Evolutionary conservation across 257 asterid genomes (phyloP).

Genomic region (Solanum bulbocastanum): DNA sequence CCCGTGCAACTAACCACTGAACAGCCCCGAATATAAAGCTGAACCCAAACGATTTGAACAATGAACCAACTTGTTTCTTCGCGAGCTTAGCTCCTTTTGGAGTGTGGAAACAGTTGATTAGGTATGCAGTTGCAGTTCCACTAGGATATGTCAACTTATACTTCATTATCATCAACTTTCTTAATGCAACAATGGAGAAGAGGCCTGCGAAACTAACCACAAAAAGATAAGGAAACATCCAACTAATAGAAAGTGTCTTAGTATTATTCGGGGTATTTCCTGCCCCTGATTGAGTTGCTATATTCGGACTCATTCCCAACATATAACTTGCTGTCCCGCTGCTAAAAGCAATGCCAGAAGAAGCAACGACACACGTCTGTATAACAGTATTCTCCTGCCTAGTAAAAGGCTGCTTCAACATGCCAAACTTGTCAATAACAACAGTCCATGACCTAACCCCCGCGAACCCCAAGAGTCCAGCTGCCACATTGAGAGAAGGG

Average conservation of each 20-base stretch:
- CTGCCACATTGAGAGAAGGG: constrained; percentile 70
- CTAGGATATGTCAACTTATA: constrained; percentile 80
- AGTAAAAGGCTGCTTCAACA: constrained; percentile 52
- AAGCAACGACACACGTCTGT: constrained; percentile 63
- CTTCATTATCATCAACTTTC: constrained; percentile 23
- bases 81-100: constrained; percentile 73
- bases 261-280: constrained; percentile 44
- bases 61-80: constrained; percentile 48
- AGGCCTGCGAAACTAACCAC: constrained; percentile 72
- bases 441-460: constrained; percentile 35
- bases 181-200: constrained; percentile 62
- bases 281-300: constrained; percentile 38
- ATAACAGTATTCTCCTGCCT: constrained; percentile 71
- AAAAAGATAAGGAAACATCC: constrained; percentile 57
- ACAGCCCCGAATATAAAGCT: constrained; percentile 53
- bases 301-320: constrained; percentile 46
- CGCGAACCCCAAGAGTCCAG: constrained; percentile 59
- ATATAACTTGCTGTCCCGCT: constrained; percentile 79
- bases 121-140: constrained; percentile 83
- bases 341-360: constrained; percentile 76
- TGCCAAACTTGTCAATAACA: constrained; percentile 21
- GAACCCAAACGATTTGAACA: constrained; percentile 47
- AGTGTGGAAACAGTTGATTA: constrained; percentile 83
- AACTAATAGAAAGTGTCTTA: constrained; percentile 39
- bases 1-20: constrained; percentile 60